Conservation (phyloP, 805 yeast species). For the Yarrowia keelungensis region DNA sequence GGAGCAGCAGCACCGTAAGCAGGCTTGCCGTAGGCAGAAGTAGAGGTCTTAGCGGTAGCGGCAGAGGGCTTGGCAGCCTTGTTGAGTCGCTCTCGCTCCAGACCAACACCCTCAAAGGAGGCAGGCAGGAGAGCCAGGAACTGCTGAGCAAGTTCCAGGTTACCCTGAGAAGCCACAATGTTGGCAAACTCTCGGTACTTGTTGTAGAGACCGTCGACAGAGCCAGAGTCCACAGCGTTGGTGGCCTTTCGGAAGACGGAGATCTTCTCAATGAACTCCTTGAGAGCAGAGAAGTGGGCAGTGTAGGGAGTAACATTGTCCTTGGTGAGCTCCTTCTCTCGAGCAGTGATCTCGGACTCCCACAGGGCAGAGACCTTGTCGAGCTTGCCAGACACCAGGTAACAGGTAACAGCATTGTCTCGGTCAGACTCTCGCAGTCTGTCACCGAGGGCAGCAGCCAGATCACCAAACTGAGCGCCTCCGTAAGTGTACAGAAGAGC, state of each 20-base stretch:
- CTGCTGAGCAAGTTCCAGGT: conserved; percentile 78
- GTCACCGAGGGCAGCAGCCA: conserved; percentile 76
- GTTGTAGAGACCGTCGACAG: conserved; percentile 53
- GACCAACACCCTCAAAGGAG: conserved; percentile 72
- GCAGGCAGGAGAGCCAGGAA: conserved; percentile 76
- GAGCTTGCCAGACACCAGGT: conserved; percentile 79
- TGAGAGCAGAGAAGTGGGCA: conserved; percentile 82
- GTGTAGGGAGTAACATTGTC: conserved; percentile 68
- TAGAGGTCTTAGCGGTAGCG: conserved; percentile 40
- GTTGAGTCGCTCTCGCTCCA: conserved; percentile 80
- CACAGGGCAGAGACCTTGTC: conserved; percentile 82
- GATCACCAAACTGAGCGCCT: conserved; percentile 55
- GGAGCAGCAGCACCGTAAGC: conserved; percentile 39
- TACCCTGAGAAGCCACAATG: conserved; percentile 80
- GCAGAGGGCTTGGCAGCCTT: conserved; percentile 61
- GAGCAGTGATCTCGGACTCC: conserved; percentile 71
- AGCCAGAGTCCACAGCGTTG: conserved; percentile 43
- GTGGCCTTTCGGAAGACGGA: conserved; percentile 69
- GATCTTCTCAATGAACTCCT: conserved; percentile 82
- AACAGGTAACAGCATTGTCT: conserved; percentile 77
- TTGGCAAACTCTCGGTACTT: conserved; percentile 83
- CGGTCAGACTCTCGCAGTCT: conserved; percentile 67
- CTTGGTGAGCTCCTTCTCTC: conserved; percentile 52
- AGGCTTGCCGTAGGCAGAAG: conserved; percentile 35
- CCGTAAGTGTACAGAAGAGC: conserved; percentile 66